phyloP scores from a whole-genome alignment of 2,329 filamentous ascomycete genomes.

The Rutstroemia sp. region DNA sequence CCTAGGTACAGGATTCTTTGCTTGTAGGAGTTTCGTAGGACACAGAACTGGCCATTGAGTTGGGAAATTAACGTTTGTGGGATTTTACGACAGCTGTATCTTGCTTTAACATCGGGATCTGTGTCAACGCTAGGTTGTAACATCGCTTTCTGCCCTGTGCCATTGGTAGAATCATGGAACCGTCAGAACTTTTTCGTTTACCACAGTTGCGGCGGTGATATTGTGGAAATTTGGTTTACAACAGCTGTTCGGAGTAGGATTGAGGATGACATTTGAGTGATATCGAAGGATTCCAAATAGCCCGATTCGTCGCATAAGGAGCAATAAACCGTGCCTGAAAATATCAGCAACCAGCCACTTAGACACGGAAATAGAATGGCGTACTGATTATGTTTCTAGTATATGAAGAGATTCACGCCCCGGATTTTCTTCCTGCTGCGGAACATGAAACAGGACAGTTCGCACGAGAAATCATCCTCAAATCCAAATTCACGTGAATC shows the following conservation, averaged over 20 bases:
- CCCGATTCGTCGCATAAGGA: background rate
- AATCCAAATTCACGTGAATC: background rate
- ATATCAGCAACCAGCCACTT: background rate
- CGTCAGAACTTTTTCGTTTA: background rate
- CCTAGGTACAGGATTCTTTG: background rate
- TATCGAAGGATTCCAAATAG: background rate
- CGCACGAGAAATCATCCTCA: background rate
- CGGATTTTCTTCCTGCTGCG: background rate
- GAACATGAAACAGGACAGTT: background rate
- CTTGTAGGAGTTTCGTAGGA: background rate
- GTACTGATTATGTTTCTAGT: background rate
- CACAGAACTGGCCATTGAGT: background rate
- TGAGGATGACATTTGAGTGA: background rate
- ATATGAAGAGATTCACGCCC: too few species aligned
- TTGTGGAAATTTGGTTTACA: conserved; percentile 7
- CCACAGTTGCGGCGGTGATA: background rate
- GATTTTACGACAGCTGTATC: background rate
- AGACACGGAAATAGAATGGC: background rate
- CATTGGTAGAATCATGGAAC: background rate
- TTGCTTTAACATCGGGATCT: background rate
- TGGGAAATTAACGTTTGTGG: background rate
- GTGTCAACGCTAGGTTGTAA: background rate
- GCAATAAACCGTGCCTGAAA: background rate
- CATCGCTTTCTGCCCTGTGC: background rate
- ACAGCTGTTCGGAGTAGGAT: background rate